A percentile compares a stretch with the other conserved stretches of the same genome.
phyloP scores from a whole-genome alignment of 176 grass and related monocot genomes.

The Eragrostis curvula region DNA sequence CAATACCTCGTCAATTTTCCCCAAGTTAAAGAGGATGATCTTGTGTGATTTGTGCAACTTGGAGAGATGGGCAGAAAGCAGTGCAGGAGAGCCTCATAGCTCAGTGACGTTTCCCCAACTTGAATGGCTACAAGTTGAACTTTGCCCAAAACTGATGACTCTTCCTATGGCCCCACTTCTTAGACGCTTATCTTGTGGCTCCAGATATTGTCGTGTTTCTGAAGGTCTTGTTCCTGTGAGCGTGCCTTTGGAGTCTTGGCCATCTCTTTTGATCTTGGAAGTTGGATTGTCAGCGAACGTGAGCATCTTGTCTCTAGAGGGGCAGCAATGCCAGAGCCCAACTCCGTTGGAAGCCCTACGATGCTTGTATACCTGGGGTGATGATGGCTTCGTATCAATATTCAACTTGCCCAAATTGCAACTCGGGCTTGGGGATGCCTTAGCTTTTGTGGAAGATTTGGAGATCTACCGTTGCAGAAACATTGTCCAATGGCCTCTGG shows the following conservation, averaged over 20 bases:
- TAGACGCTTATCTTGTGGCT: background rate
- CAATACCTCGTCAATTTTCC: background rate
- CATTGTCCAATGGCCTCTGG: constrained; percentile 4
- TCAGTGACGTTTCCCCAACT: background rate
- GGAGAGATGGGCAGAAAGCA: background rate
- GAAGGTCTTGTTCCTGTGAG: background rate
- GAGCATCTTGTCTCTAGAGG: background rate
- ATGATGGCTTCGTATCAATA: background rate
- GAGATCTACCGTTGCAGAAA: fast-evolving
- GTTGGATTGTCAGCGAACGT: background rate
- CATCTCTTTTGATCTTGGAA: background rate
- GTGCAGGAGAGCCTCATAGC: background rate
- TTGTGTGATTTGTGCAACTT: fast-evolving
- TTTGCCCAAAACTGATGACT: background rate
- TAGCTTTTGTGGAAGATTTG: background rate
- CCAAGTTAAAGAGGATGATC: background rate
- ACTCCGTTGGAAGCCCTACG: background rate
- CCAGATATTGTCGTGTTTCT: too few relatives aligned
- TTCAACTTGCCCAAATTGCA: background rate
- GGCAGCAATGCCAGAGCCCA: background rate
- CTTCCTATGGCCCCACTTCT: background rate
- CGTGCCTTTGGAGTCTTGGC: background rate
- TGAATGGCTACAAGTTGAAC: fast-evolving
- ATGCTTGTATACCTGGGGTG: fast-evolving
- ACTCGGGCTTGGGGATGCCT: background rate